Base-by-base conservation (phyloP, 495 filamentous ascomycete species). In the Xylaria flabelliformis region DNA sequence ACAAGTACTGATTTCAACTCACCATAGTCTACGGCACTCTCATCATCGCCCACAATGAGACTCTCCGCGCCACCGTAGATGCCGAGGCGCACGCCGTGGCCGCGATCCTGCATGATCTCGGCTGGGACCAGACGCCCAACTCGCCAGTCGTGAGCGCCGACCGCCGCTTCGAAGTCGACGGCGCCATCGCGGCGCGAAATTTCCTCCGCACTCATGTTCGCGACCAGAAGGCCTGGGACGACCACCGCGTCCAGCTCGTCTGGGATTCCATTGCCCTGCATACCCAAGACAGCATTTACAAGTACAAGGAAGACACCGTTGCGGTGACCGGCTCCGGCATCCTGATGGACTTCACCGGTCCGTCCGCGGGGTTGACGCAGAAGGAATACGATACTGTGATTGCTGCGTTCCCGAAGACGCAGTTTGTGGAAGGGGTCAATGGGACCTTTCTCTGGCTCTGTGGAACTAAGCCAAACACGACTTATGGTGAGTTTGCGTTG, bases 91-190 rank as follows among this genome's bases (percentile, higher is more conserved):
- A 78, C 67, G 81, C 78, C 63, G 34, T 83, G 4, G 73, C 69
- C 4, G 75, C 79, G 15, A 67, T 83, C 10, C 67, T 84, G 58
- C 81, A 83, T 71, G 83, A 83, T 71, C 65, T 82, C 3, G 81
- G 78, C 42, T 72, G 73, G 36, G 78, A 78, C 72, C 24, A 76
- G 58, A 77, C 76, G 6, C 75, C 75, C 12, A 41, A 67, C 72
- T 74, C 78, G 4, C 39, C 74, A 13, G 70, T 81, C 19, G 72
- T 79, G 15, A 75, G 79, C 7, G 24, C 51, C 9, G 79, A 85
- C 72, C 77, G 79, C 32, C 74, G 80, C 17, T 86, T 85, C 73
- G 84, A 86, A 75, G 82, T 86, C 13, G 83, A 85, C 71, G 78
- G 82, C 17, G 81, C 81, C n/a, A 79, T 82, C 65, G 78, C 78